Percentiles rank a stretch among this genome's conserved stretches.
Conservation (phyloP, 2,329 filamentous ascomycete species). For the Hymenoscyphus occultus region DNA sequence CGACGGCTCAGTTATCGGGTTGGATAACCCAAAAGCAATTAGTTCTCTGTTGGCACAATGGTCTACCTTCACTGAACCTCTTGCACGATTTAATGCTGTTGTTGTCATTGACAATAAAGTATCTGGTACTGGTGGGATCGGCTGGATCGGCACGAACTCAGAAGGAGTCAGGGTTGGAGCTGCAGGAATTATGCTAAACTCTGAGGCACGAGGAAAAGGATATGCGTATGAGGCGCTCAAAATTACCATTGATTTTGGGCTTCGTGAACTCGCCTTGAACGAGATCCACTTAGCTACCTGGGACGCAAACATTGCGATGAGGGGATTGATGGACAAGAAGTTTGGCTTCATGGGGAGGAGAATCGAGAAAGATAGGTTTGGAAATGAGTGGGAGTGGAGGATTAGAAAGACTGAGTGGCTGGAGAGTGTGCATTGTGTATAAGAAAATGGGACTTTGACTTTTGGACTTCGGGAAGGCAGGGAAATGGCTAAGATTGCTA, state of each 20-base stretch:
- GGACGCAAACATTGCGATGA: conserved; percentile 13
- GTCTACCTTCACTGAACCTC: conserved; percentile 15
- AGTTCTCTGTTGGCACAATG: conserved; percentile 1
- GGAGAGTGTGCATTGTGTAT: background rate
- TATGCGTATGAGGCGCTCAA: conserved; percentile 17
- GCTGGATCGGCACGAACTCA: conserved; percentile 11
- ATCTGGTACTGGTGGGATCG: conserved; percentile 11
- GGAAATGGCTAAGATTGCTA: no score
- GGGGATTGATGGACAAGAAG: conserved; percentile 14
- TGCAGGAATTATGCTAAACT: conserved; percentile 15
- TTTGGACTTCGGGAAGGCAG: background rate
- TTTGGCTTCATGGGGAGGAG: conserved; percentile 9
- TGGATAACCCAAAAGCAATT: conserved; percentile 2
- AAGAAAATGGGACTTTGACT: background rate
- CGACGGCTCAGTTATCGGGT: conserved; percentile 7
- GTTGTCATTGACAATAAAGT: background rate
- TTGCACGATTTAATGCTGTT: conserved; percentile 8
- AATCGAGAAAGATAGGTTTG: conserved; percentile 8
- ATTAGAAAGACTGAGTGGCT: conserved; percentile 9
- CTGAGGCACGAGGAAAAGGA: conserved; percentile 14
- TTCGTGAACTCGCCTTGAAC: conserved; percentile 12
- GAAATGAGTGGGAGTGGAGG: conserved; percentile 9
- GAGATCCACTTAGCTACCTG: conserved; percentile 10
- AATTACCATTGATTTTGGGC: conserved; percentile 15
- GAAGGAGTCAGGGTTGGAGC: conserved; percentile 11